Conservation (phyloP, 2,329 filamentous ascomycete species). For the Simplicillium aogashimaense region DNA sequence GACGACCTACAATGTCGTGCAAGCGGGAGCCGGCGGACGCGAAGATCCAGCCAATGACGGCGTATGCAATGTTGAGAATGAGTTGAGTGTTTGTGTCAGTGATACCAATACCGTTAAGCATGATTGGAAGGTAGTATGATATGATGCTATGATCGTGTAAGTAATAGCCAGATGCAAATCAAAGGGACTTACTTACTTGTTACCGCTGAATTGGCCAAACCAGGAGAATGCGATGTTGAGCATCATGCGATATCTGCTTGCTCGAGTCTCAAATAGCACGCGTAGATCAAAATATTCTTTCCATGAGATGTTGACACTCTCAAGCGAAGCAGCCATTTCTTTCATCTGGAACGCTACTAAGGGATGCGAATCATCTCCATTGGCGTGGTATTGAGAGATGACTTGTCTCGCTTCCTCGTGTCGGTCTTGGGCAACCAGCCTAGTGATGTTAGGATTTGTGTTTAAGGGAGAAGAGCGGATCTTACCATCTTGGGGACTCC, state of each 20-base stretch:
- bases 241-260: conserved; percentile 24
- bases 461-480: not conserved
- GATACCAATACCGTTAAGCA: conserved; percentile 24
- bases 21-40: conserved; percentile 21
- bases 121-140: conserved; percentile 24
- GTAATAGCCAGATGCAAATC: not conserved
- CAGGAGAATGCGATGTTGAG: conserved; percentile 27
- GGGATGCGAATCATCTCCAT: conserved; percentile 23
- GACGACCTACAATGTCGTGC: conserved; percentile 25
- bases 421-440: conserved; percentile 16
- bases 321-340: conserved; percentile 21
- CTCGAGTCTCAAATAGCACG: conserved; percentile 20
- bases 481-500: conserved; percentile 19
- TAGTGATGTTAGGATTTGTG: not conserved
- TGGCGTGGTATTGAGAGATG: conserved; percentile 26
- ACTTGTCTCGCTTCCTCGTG: conserved; percentile 21
- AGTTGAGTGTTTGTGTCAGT: conserved; percentile 24
- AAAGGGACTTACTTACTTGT: conserved; percentile 10
- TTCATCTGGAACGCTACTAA: conserved; percentile 26
- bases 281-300: conserved; percentile 23
- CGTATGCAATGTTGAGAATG: conserved; percentile 25
- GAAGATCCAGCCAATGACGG: conserved; percentile 24
- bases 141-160: conserved; percentile 14
- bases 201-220: conserved; percentile 29
- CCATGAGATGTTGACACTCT: conserved; percentile 19